Conservation (phyloP, 441 rosid species). For the Theobroma grandiflorum region DNA sequence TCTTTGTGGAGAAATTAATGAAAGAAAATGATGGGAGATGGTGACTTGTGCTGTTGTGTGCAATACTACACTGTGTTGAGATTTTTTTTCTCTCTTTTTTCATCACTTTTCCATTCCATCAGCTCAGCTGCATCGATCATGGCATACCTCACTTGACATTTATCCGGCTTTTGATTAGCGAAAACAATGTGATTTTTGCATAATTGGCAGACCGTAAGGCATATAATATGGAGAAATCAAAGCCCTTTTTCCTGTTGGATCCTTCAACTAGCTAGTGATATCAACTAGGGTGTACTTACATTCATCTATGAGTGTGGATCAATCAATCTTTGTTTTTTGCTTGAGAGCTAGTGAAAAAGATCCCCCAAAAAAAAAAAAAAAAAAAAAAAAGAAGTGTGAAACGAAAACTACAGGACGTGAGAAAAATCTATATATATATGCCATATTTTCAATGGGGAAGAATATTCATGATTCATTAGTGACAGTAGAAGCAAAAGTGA, state of each 20-base stretch:
- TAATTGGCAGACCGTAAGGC: conserved; percentile 23
- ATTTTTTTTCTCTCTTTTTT: not conserved
- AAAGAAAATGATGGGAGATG: conserved; percentile 19
- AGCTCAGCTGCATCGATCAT: not conserved
- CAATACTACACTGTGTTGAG: conserved; percentile 17
- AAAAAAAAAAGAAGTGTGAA: too few species aligned
- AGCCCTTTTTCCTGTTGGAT: conserved; percentile 6
- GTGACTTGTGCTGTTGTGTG: conserved; percentile 16
- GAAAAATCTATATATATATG: too few species aligned
- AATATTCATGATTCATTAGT: conserved; percentile 15
- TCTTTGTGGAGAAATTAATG: conserved; percentile 21
- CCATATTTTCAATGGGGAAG: conserved; percentile 3
- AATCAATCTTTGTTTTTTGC: not conserved
- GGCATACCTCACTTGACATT: conserved; percentile 22
- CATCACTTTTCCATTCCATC: conserved; percentile 17
- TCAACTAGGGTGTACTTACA: too few species aligned
- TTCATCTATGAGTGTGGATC: too few species aligned
- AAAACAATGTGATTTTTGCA: conserved; percentile 9
- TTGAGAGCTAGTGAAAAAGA: not conserved
- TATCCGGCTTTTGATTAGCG: not conserved
- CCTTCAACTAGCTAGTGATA: too few species aligned
- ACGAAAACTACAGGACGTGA: not conserved
- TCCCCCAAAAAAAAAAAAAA: not conserved
- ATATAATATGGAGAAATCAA: not conserved
- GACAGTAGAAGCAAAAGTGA: conserved; percentile 22